Evolutionary conservation across 2,329 filamentous ascomycete species (phyloP), one percentile per base, ranked within the genome.

Genomic region (Venturia carpophila): DNA sequence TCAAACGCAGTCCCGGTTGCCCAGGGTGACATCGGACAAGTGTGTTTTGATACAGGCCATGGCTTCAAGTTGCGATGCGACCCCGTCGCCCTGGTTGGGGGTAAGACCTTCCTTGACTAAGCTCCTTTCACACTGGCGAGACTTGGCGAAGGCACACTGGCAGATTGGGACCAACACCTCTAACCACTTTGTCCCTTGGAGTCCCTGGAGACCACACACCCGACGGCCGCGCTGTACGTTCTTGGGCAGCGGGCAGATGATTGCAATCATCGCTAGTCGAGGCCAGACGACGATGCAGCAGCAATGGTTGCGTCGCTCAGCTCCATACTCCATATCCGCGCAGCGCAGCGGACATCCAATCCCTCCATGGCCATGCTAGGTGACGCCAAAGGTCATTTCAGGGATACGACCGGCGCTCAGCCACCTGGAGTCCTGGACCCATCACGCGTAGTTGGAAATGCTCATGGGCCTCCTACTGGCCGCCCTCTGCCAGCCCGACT

Each of bases 301-400:
- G 21, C 21, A 3, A 37, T 21, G 5, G 5, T 9, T n/a, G 27
- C 24, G n/a, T n/a, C n/a, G n/a, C n/a, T n/a, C n/a, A n/a, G n/a
- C n/a, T n/a, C n/a, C n/a, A n/a, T n/a, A n/a, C n/a, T n/a, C n/a
- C 52, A 56, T 56, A 7, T 56, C 52, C 52, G 52, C 30, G 17
- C 52, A 56, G 52, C 52, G 52, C 52, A 34, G 52, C 52, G 30
- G 30, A 37, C 52, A 58, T 34, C 52, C 52, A 58, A 58, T 58
- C 27, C 52, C 17, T 37, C 17, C 4, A 37, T 58, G 15, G 5
- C 13, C 27, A 37, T 27, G 52, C 52, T 58, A 17, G 37, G 52
- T 10, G 30, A 34, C 52, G 52, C 61, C 60, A 47, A 41, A 34
- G 42, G 30, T 63, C 61, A 63, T 63, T 49, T 63, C 61, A 39